Base-by-base conservation (phyloP, 2,329 filamentous ascomycete genomes). In the Ambrosiella cleistominuta region DNA sequence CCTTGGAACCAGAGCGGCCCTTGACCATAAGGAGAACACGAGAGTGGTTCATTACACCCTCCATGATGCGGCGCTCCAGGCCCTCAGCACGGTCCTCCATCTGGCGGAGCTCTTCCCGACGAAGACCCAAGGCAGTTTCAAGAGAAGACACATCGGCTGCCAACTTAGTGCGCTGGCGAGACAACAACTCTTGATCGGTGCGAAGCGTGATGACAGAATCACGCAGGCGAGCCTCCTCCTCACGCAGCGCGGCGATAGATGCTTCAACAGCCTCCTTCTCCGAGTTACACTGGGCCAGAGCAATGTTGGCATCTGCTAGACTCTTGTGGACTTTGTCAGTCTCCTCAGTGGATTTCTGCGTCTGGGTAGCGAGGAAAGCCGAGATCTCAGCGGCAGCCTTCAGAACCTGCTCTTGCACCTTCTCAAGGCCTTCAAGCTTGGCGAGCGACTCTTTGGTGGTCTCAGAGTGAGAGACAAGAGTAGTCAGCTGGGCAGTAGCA, bases 11-110 rank as follows among this genome's bases (percentile, higher is more conserved):
- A 11, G 70, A 69, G 9, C 70, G 70, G 64, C 74, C 75, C 71
- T 87, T 84, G 63, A 81, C 75, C 74, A 93, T 86, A 60, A 97
- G 79, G n/a, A 96, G 76, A 35, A 91, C 83, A 6, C 91, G 85
- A 17, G 91, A 96, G 68, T 97, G 91, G 65, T 97, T 90, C 72
- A 98, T 94, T 62, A 97, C 88, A 35, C 91, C 90, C 63, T 97
- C 91, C 38, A 98, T 74, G 64, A 98, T 95, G 35, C 93, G 83
- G 56, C 90, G 86, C 71, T 98, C 93, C 27, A 98, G 76, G 2
- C 82, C 80, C 68, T 96, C 89, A 2, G 91, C 93, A 62, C 91
- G 86, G 9, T 79, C 75, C 68, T 97, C 91, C 86, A 98, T 96
- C 35, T 86, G 78, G 51, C 88, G 82, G 60, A 98, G 80, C 71